Base-by-base conservation (phyloP, 805 yeast species). In the Nakazawaea ernobii region DNA sequence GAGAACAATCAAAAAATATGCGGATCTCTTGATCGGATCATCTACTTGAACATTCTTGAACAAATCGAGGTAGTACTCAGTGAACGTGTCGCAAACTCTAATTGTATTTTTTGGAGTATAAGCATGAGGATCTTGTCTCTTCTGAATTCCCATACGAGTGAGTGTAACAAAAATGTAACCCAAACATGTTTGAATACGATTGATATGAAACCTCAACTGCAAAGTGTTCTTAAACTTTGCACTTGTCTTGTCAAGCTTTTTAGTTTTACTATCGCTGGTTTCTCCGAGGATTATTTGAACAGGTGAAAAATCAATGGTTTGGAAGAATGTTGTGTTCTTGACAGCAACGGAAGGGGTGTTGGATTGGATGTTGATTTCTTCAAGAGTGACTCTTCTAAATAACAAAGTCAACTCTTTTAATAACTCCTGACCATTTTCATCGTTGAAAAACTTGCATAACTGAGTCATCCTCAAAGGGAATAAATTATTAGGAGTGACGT, bases 201-300 rank as follows among this genome's bases (percentile, higher is more conserved):
- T 69, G 30, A 70, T 60, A 35, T 82, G 69, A 50, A 70, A 70
- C 46, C 89, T 70, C 9, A 81, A 59, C 52, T 82, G 80, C 2
- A 77, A 62, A 0, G 84, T 65, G 55, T 85, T 86, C 52, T 84
- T 84, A 63, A 69, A 79, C 53, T 80, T 81, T 0, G 85, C 77
- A 36, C 79, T 70, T 0, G 78, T 74, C 36, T 71, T 73, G 32
- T 71, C 73, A 49, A 69, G 58, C 62, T 47, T 67, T 59, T 42
- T 60, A 50, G 26, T 59, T 57, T 35, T 68, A 54, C 42, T 65
- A 57, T 46, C 52, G 4, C 58, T 52, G 0, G 79, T 80, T 26
- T 74, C 72, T 2, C 66, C 67, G 0, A 71, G 62, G 49, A 69
- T 70, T 8, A 79, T 67, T 39, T 73, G 70, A 13, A 72, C 58